Conservation (phyloP, 495 filamentous ascomycete genomes). For the Podospora bellae-mahoneyi region DNA sequence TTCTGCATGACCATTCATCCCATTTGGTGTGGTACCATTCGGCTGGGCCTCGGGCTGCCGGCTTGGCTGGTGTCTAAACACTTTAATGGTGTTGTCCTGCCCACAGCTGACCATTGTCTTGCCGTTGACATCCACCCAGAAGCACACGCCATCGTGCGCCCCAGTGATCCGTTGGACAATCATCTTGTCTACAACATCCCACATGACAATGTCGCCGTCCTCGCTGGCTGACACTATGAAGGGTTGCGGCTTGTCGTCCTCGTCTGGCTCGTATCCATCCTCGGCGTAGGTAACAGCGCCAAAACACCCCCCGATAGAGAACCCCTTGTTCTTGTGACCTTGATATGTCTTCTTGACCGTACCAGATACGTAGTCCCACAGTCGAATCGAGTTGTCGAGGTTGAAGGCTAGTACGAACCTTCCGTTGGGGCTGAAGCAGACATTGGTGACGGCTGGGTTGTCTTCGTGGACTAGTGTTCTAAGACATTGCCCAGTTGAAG, state of each 20-base stretch:
- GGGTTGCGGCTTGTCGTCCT: conserved; percentile 18
- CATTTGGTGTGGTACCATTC: not conserved
- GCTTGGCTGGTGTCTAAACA: conserved; percentile 35
- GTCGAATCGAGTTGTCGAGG: conserved; percentile 79
- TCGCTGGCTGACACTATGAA: conserved; percentile 84
- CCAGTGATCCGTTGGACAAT: conserved; percentile 65
- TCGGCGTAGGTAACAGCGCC: conserved; percentile 54
- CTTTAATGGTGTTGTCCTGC: conserved; percentile 41
- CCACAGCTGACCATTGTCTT: conserved; percentile 47
- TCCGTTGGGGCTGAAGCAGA: conserved; percentile 90
- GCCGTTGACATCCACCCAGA: conserved; percentile 67
- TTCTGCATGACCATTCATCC: conserved; percentile 13
- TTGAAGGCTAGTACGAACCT: conserved; percentile 88
- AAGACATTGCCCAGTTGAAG: conserved; percentile 90
- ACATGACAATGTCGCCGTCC: conserved; percentile 77
- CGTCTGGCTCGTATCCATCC: conserved; percentile 24
- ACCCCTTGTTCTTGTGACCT: conserved; percentile 82
- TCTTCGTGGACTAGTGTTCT: conserved; percentile 94
- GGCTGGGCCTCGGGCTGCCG: conserved; percentile 7
- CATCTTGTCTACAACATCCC: conserved; percentile 85
- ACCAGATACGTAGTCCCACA: conserved; percentile 93
- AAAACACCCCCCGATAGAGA: conserved; percentile 78
- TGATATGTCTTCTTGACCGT: conserved; percentile 92
- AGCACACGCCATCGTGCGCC: conserved; percentile 75
- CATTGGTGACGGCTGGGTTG: conserved; percentile 84